Evolutionary conservation across 164 flowering plant species (phyloP), one percentile per base, ranked within the genome.

Genomic region (Cinnamomum chago): DNA sequence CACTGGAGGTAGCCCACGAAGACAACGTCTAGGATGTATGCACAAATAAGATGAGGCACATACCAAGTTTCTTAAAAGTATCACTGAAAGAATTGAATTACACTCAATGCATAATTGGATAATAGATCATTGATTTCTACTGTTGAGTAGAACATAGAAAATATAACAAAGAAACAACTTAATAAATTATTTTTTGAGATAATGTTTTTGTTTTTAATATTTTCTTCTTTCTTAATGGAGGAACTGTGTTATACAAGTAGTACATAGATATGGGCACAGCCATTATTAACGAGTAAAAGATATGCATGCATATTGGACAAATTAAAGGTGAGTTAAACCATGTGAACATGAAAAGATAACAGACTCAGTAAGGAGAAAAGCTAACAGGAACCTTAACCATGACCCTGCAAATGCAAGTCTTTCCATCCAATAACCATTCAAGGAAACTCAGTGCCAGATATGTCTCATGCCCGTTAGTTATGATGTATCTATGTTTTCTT

Each of bases 1-100:
- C 92, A 78, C 94, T 94, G 62, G 91, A 94, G 71, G 98, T 94
- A 72, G 89, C 85, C 94, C 91, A 92, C 50, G 96, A 86, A 33
- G 98, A 94, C 51, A 94, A 65, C 58, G 94, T 91, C 98, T 93
- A 83, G 25, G 76, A 73, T 64, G 81, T 5, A 68, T 22, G 55
- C 55, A 68, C 17, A 35, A 10, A 68, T 68, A 40, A 13, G 11
- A 25, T 22, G 50, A 52, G 67, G n/a, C n/a, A 70, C 15, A 60
- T 15, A 68, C 6, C 64, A 67, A 15, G 62, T 28, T n/a, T 2
- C 70, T 47, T n/a, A 28, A 18, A 75, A 70, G 25, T 33, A 25
- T 27, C 33, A 55, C 60, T 55, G 60, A 55, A 55, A 55, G n/a
- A 20, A 20, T 3, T 20, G 60, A 55, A 17, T 55, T n/a, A 18